These are phyloP conservation scores for Xerocomus spinulosus DNA, from an alignment of 768 basidiomycete genomes.

Conservation along the genomic window DNA sequence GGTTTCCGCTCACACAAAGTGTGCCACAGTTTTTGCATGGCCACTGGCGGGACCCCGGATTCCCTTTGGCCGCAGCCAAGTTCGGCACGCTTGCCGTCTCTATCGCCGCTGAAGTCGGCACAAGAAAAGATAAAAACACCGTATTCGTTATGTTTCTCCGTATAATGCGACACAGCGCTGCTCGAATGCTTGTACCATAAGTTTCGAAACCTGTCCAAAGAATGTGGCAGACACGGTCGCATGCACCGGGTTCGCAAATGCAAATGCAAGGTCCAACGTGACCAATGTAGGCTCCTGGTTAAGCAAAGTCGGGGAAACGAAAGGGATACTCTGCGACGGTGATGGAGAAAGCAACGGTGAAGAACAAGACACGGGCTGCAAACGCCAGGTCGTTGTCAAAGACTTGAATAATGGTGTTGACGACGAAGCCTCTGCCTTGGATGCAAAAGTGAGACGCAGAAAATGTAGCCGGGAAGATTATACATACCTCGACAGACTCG, in stretches of 20 bases:
- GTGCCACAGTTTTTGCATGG: no score
- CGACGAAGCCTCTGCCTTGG: slow-evolving; percentile 66
- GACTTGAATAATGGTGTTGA: slow-evolving; percentile 71
- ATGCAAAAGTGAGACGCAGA: slow-evolving; percentile 9
- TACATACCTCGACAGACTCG: slow-evolving; percentile 64
- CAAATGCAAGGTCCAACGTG: slow-evolving; percentile 78
- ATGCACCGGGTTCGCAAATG: slow-evolving; percentile 84
- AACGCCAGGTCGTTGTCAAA: slow-evolving; percentile 69
- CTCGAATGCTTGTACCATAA: slow-evolving; percentile 94
- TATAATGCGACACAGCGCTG: slow-evolving; percentile 73
- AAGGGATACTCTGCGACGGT: no score
- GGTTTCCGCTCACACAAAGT: no score
- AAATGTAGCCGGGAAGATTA: slow-evolving; percentile 1
- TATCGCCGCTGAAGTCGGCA: neutral
- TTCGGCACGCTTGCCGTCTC: neutral
- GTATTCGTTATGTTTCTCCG: slow-evolving; percentile 34
- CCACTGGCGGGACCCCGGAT: neutral
- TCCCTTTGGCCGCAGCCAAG: neutral
- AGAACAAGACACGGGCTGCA: slow-evolving; percentile 51
- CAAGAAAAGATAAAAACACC: no score
- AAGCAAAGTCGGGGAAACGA: neutral
- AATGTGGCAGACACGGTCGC: slow-evolving; percentile 79
- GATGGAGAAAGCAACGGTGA: slow-evolving; percentile 29
- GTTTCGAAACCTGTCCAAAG: slow-evolving; percentile 79
- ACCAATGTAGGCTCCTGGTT: slow-evolving; percentile 64